phyloP scores from a whole-genome alignment of 2,329 filamentous ascomycete species.

The Arthrobotrys musiformis region DNA sequence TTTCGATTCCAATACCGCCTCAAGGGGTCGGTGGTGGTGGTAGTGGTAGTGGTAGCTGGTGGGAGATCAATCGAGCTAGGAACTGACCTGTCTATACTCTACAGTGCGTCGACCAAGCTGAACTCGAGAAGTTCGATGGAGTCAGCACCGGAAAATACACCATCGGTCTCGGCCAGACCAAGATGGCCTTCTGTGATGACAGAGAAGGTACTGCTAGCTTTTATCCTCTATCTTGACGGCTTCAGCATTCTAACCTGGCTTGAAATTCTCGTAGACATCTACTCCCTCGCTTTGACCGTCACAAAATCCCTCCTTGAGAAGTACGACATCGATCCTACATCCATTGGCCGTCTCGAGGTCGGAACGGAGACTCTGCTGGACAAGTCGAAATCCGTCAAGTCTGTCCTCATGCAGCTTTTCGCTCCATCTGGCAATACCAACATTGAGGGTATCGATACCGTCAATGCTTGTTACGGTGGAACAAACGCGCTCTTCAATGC shows the following conservation, averaged over 20 bases:
- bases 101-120: constrained; percentile 83
- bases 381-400: constrained; percentile 92
- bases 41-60: too few species aligned
- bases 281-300: constrained; percentile 83
- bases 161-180: constrained; percentile 88
- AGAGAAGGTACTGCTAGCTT: constrained; percentile 73
- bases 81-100: constrained; percentile 47
- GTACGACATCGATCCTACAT: constrained; percentile 82
- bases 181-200: constrained; percentile 92
- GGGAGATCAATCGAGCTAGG: constrained; percentile 23
- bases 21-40: neutral
- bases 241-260: neutral
- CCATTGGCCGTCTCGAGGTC: constrained; percentile 82
- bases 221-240: neutral
- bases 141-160: constrained; percentile 86
- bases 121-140: constrained; percentile 88
- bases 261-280: constrained; percentile 74
- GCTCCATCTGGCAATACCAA: constrained; percentile 78
- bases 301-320: constrained; percentile 81
- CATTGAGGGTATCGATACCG: constrained; percentile 82
- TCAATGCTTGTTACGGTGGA: constrained; percentile 88
- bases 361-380: constrained; percentile 86
- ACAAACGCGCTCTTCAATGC: constrained; percentile 86
- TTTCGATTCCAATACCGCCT: too few species aligned
- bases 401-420: constrained; percentile 86